These are phyloP conservation scores for Pseudodiploospora longispora DNA, from an alignment of 2,329 filamentous ascomycete genomes.

Conservation along the genomic window DNA sequence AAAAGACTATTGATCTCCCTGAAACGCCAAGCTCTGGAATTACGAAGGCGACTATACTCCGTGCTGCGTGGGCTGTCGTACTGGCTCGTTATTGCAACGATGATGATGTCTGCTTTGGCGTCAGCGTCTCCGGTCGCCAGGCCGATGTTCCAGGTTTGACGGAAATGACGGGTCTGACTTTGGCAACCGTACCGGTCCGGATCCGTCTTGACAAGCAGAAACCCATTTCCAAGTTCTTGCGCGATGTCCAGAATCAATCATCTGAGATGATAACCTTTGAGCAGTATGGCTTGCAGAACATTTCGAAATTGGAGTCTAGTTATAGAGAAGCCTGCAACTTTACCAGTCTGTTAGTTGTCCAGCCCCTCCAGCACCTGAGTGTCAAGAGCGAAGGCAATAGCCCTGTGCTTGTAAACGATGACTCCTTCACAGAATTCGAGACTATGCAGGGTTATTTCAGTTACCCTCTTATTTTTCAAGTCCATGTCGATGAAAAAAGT, in stretches of 20 bases:
- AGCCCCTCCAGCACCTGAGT: constrained; percentile 4
- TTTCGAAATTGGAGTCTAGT: constrained; percentile 10
- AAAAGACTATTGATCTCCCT: too few species aligned
- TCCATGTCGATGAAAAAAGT: background rate
- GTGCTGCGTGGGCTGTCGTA: constrained; percentile 20
- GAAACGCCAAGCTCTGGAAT: background rate
- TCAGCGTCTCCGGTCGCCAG: constrained; percentile 15
- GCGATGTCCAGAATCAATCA: constrained; percentile 15
- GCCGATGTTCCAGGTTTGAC: constrained; percentile 5
- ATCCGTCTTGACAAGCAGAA: constrained; percentile 17
- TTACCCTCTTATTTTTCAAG: constrained; percentile 3
- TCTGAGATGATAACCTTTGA: constrained; percentile 9
- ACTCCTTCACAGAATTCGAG: background rate
- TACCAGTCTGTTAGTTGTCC: constrained; percentile 8
- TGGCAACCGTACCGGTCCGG: constrained; percentile 17
- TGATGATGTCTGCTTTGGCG: constrained; percentile 20
- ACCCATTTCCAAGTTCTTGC: constrained; percentile 31
- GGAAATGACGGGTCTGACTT: constrained; percentile 13
- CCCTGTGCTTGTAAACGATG: too few species aligned
- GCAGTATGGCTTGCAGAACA: constrained; percentile 11
- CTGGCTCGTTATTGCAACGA: constrained; percentile 27
- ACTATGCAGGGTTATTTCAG: constrained; percentile 6
- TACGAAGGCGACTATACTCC: constrained; percentile 8
- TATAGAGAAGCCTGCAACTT: constrained; percentile 10
- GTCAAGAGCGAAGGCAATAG: too few species aligned